Evolutionary conservation across 2,329 filamentous ascomycete species (phyloP), one percentile per base, ranked within the genome.

Genomic region (Phoma sp.): DNA sequence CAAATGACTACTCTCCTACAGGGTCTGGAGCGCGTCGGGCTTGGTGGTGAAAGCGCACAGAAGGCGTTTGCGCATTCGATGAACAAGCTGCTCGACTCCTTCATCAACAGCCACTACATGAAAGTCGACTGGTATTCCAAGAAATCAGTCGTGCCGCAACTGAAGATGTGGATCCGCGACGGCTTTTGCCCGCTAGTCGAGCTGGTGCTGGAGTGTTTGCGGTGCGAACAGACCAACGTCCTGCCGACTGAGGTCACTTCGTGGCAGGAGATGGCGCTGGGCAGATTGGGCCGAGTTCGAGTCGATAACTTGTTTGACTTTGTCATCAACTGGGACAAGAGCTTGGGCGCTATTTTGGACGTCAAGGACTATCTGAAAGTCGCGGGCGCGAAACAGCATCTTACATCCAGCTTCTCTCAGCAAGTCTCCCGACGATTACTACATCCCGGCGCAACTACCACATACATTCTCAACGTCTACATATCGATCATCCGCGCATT

Each of bases 401-500:
- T 95, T 9, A 92, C 89, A 1, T 83, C 86, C 34, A 82, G 81
- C 30, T 93, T 93, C 71, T 85, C 87, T 1, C 78, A 81, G 7
- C 83, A 87, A 10, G 74, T 93, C 15, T 84, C 86, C 53, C 82
- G 79, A 46, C 84, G 88, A 12, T 76, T 96, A 7, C 78, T 95
- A 10, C 89, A 93, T 66, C 87, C 90, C 1, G 90, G 89, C 2
- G 83, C 88, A 33, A 92, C 89, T 15, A 93, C 90, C 1, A 81
- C 90, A 3, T 85, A 91, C 56, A 91, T 93, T 28, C 73, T 93
- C 42, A 86, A 87, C 62, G 86, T 89, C 2, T 93, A 93, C 72
- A 90, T 93, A 53, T 87, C 85, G 59, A 88, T 93, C 77, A 93
- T 93, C 56, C 85, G 86, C 53, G 87, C 88, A 0, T 92, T 93